phyloP scores from a whole-genome alignment of 2,329 filamentous ascomycete species.

The Fusarium dimerum region DNA sequence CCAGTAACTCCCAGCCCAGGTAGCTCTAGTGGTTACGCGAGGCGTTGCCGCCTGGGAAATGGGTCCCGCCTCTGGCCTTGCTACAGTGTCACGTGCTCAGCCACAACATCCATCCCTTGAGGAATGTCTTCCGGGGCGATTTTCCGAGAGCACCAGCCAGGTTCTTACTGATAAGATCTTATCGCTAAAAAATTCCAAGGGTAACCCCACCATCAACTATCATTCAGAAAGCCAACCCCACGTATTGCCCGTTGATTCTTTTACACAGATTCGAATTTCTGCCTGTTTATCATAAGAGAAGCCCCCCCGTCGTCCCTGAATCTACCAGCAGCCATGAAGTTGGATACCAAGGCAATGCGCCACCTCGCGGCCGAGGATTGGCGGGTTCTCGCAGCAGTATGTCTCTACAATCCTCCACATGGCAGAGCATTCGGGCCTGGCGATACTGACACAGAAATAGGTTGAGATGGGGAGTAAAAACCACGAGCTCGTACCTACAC shows the following conservation, averaged over 20 bases:
- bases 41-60: slow-evolving; percentile 43
- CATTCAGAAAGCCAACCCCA: slow-evolving; percentile 23
- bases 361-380: slow-evolving; percentile 93
- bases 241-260: slow-evolving; percentile 10
- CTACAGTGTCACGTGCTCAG: slow-evolving; percentile 32
- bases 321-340: slow-evolving; percentile 67
- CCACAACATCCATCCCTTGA: slow-evolving; percentile 1
- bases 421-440: slow-evolving; percentile 34
- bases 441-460: slow-evolving; percentile 48
- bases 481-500: slow-evolving; percentile 93
- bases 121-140: slow-evolving; percentile 9
- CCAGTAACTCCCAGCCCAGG: slow-evolving; percentile 19
- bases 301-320: neutral
- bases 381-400: slow-evolving; percentile 88
- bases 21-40: slow-evolving; percentile 48
- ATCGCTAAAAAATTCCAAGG: slow-evolving; percentile 29
- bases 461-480: slow-evolving; percentile 94
- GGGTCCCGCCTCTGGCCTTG: slow-evolving; percentile 28
- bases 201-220: slow-evolving; percentile 31
- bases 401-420: slow-evolving; percentile 37
- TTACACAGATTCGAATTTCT: neutral
- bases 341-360: slow-evolving; percentile 91
- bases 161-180: slow-evolving; percentile 36
- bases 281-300: neutral
- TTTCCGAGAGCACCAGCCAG: slow-evolving; percentile 14